These are phyloP conservation scores for Eudorina sp. DNA, from an alignment of 139 green algal species.

Conservation along the genomic window DNA sequence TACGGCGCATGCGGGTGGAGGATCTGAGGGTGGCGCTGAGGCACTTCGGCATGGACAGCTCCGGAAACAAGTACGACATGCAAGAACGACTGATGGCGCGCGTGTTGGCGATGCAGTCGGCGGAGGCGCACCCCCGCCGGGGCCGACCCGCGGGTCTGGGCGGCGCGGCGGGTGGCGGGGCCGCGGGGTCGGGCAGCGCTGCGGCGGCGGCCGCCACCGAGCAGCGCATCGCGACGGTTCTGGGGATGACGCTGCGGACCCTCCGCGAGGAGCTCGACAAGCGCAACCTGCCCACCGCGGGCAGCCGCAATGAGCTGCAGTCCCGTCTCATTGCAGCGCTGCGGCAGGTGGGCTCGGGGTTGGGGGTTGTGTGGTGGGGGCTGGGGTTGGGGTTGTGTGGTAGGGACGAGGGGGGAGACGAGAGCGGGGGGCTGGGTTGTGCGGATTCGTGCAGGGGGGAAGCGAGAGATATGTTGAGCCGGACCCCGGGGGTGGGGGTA, in stretches of 20 bases:
- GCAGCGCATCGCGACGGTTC: not conserved
- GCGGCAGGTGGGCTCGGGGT: not conserved
- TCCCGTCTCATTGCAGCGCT: slow-evolving; percentile 2
- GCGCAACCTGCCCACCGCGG: not conserved
- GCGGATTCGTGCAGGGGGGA: too few species aligned
- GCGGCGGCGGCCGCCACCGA: not conserved
- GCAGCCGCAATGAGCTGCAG: slow-evolving; percentile 5
- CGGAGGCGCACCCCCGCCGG: not conserved
- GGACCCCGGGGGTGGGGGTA: too few species aligned
- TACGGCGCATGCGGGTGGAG: slow-evolving; percentile 35
- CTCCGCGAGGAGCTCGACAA: slow-evolving; percentile 34
- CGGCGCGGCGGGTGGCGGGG: not conserved
- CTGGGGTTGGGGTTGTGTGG: too few species aligned
- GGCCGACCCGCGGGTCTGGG: not conserved
- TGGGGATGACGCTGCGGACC: slow-evolving; percentile 29
- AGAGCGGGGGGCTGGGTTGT: too few species aligned
- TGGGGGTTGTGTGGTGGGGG: not conserved
- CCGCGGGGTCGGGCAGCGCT: not conserved
- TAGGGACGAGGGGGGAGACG: too few species aligned
- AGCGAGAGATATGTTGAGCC: too few species aligned
- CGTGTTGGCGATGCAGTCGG: not conserved
- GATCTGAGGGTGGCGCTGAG: slow-evolving; percentile 39
- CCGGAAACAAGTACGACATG: slow-evolving; percentile 60
- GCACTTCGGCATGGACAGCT: slow-evolving; percentile 30
- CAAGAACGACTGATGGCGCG: slow-evolving; percentile 39